A percentile compares a stretch with the other conserved stretches of the same genome.
Evolutionary conservation across 2,329 filamentous ascomycete species (phyloP).

Genomic region (Fusarium bulbicola): DNA sequence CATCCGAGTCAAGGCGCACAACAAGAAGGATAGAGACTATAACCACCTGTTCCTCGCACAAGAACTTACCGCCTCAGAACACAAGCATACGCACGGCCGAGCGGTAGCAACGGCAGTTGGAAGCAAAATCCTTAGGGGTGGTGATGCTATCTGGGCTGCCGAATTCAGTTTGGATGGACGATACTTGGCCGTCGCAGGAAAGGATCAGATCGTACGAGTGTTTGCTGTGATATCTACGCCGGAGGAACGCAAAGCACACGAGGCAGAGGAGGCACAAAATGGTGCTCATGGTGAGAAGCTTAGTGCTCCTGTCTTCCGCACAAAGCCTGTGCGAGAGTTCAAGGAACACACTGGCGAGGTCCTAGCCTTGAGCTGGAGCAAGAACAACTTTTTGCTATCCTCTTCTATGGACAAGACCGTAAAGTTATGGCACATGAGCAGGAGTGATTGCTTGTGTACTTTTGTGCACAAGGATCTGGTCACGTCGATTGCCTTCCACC

Average conservation of each 20-base stretch:
- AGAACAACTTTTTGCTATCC: conserved; percentile 96
- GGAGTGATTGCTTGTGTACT: conserved; percentile 86
- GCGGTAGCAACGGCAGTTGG: conserved; percentile 50
- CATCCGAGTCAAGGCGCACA: conserved; percentile 82
- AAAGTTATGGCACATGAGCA: conserved; percentile 88
- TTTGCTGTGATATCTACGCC: conserved; percentile 87
- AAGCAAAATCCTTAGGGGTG: conserved; percentile 54
- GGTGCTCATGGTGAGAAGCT: conserved; percentile 65
- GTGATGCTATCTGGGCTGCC: conserved; percentile 86
- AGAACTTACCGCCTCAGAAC: conserved; percentile 75
- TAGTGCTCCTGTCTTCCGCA: conserved; percentile 89
- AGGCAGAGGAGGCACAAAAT: conserved; percentile 64
- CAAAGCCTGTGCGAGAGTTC: conserved; percentile 81
- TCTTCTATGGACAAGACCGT: conserved; percentile 99
- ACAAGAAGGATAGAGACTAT: conserved; percentile 85
- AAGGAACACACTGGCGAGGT: conserved; percentile 85
- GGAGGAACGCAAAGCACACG: conserved; percentile 79
- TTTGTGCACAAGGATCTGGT: conserved; percentile 97
- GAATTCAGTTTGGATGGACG: conserved; percentile 93
- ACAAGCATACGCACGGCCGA: conserved; percentile 42
- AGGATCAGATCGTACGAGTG: conserved; percentile 84
- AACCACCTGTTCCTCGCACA: conserved; percentile 91
- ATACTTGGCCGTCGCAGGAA: conserved; percentile 91
- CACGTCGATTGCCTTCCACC: conserved; percentile 93
- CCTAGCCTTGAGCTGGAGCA: conserved; percentile 95